phyloP scores from a whole-genome alignment of 352 stramenopile genomes.

The Globisporangium carolinianum region DNA sequence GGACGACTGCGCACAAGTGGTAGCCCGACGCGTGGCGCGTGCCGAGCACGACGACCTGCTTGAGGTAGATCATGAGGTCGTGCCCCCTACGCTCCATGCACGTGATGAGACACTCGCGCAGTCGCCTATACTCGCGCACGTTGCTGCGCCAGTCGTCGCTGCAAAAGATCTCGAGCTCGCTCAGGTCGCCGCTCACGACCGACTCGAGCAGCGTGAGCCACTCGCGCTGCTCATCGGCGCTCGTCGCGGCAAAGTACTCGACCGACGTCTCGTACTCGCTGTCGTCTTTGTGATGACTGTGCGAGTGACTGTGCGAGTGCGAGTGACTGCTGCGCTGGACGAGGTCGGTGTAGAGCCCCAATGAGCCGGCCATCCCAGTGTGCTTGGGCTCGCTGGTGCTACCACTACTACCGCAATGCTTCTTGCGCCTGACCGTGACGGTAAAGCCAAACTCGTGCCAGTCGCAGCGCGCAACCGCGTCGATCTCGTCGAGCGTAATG shows the following conservation, averaged over 20 bases:
- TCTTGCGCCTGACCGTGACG: conserved; percentile 43
- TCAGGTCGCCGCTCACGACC: conserved; percentile 75
- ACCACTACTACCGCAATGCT: conserved; percentile 16
- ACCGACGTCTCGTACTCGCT: conserved; percentile 35
- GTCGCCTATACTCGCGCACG: conserved; percentile 67
- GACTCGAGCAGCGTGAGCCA: conserved; percentile 69
- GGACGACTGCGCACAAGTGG: conserved; percentile 69
- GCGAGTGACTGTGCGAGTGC: not conserved
- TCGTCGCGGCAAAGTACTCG: conserved; percentile 70
- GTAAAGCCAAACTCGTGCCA: conserved; percentile 74
- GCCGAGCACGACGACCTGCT: conserved; percentile 65
- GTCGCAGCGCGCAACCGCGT: conserved; percentile 56
- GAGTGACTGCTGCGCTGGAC: conserved; percentile 5
- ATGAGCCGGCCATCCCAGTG: not conserved
- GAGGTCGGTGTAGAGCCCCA: conserved; percentile 13
- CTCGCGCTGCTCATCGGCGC: conserved; percentile 49
- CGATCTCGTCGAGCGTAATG: conserved; percentile 78
- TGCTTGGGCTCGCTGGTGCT: conserved; percentile 7
- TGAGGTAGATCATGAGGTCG: conserved; percentile 76
- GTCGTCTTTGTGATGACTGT: conserved; percentile 12
- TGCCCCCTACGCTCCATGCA: conserved; percentile 79
- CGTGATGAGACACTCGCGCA: conserved; percentile 75
- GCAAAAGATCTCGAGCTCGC: conserved; percentile 83
- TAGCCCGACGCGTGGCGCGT: conserved; percentile 57
- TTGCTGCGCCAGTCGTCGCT: conserved; percentile 88